Conservation (phyloP, 176 grass and related monocot genomes). For the Leersia perrieri region DNA sequence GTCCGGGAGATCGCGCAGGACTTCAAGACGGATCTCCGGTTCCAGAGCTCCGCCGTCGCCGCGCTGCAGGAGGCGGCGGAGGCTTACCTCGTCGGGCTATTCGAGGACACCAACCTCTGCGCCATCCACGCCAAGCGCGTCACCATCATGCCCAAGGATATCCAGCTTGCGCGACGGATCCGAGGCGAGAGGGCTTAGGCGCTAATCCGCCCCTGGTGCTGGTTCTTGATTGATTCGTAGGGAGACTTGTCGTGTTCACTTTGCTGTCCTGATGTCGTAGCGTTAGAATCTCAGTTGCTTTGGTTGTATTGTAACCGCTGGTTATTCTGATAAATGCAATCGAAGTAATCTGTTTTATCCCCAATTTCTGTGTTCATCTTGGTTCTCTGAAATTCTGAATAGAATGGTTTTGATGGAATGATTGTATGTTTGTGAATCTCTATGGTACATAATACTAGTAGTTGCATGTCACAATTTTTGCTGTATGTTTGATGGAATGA, state of each 20-base stretch:
- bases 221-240: background rate
- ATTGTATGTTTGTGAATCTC: no score
- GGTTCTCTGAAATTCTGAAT: background rate
- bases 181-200: conserved; percentile 30
- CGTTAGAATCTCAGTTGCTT: background rate
- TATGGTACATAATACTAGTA: no score
- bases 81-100: conserved; percentile 76
- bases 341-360: background rate
- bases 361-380: background rate
- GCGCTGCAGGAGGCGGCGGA: conserved; percentile 71
- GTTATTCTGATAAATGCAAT: background rate
- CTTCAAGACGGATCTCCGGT: conserved; percentile 82
- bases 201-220: no score
- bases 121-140: conserved; percentile 91
- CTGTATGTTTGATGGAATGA: background rate
- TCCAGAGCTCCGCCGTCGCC: conserved; percentile 47
- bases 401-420: background rate
- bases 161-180: conserved; percentile 83
- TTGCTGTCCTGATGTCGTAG: background rate
- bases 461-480: background rate
- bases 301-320: background rate
- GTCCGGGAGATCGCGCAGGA: conserved; percentile 85
- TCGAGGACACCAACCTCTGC: conserved; percentile 94
- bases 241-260: background rate
- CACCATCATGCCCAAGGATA: conserved; percentile 92